A percentile compares a stretch with the other conserved stretches of the same genome.
Conservation (phyloP, 805 yeast genomes). For the Myxozyma kluyveri region DNA sequence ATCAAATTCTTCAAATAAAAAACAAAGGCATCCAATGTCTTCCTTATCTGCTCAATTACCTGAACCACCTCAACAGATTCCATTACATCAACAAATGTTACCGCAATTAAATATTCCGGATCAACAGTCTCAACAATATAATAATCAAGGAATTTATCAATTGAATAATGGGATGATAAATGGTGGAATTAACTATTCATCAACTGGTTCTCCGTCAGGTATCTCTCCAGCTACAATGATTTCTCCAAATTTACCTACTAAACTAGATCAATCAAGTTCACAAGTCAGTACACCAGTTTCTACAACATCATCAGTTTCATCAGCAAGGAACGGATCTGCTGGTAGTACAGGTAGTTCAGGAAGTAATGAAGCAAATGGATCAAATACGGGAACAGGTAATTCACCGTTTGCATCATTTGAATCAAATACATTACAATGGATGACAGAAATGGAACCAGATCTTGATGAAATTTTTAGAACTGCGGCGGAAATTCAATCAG, state of each 20-base stretch:
- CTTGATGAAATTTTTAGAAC: slow-evolving; percentile 31
- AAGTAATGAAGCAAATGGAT: not conserved
- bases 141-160: no score
- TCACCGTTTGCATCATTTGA: slow-evolving; percentile 31
- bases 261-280: slow-evolving; percentile 5
- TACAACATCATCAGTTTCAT: slow-evolving; percentile 14
- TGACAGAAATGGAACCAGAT: slow-evolving; percentile 32
- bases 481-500: slow-evolving; percentile 31
- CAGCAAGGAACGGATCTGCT: slow-evolving; percentile 3
- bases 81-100: not conserved
- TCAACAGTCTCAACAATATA: no score
- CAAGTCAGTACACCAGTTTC: slow-evolving; percentile 27
- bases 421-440: slow-evolving; percentile 30
- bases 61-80: not conserved
- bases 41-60: not conserved
- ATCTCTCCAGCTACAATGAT: slow-evolving; percentile 11
- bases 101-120: no score
- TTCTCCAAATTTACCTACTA: slow-evolving; percentile 2
- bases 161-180: not conserved
- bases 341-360: not conserved
- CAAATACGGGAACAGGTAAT: slow-evolving; percentile 11
- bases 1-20: not conserved
- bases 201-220: slow-evolving; percentile 10
- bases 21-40: not conserved
- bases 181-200: not conserved